Evolutionary conservation across 1,284 basidiomycete genomes (phyloP).

Genomic region (Ceratobasidium sp.): DNA sequence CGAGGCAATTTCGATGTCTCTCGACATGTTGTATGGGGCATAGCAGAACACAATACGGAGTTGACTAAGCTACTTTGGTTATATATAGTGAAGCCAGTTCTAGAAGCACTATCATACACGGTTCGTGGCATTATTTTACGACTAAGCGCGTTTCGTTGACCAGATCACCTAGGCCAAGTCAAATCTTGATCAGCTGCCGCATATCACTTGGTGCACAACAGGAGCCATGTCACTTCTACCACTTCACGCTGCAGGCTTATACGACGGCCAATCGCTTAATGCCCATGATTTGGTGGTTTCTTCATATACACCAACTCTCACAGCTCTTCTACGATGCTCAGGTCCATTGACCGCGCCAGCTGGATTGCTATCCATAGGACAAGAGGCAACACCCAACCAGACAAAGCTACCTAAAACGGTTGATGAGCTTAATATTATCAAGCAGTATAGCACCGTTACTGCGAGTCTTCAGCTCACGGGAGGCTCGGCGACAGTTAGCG

Average conservation of each 20-base stretch:
- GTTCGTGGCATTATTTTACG: neutral
- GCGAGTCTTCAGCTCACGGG: neutral
- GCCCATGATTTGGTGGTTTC: conserved; percentile 45
- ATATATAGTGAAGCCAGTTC: conserved; percentile 24
- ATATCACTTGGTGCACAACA: conserved; percentile 43
- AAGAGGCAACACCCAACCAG: neutral
- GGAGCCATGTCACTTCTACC: conserved; percentile 45
- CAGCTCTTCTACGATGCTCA: conserved; percentile 41
- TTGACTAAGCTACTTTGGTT: no score
- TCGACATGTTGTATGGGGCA: no score
- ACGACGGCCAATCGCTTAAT: conserved; percentile 19
- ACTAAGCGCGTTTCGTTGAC: neutral
- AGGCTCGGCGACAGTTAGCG: neutral
- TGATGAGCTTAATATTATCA: neutral
- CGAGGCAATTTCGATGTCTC: no score
- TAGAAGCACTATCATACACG: neutral
- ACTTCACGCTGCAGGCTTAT: conserved; percentile 46
- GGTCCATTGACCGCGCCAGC: no score
- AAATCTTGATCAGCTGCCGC: conserved; percentile 27
- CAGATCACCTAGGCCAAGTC: no score
- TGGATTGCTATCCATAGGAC: conserved; percentile 5
- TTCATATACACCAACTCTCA: conserved; percentile 46
- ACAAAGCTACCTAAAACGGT: neutral
- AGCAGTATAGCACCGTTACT: neutral
- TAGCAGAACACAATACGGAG: no score